phyloP scores from a whole-genome alignment of 345 rosid genomes.

The Adansonia digitata region DNA sequence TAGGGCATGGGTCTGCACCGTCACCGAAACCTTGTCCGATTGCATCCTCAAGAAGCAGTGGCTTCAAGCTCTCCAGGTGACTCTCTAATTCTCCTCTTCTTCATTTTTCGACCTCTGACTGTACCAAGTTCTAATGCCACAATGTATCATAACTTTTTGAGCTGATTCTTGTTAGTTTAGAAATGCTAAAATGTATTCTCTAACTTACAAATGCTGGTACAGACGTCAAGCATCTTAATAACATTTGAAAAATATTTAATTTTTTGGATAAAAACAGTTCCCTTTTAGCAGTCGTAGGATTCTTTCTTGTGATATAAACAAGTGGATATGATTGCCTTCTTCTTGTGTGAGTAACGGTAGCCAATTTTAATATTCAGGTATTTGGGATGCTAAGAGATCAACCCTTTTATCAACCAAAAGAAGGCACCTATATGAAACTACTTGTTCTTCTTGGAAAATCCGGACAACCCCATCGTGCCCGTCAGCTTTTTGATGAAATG shows the following conservation, averaged over 20 bases:
- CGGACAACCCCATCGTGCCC: conserved; percentile 62
- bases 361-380: conserved; percentile 36
- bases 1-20: conserved; percentile 76
- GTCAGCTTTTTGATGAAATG: conserved; percentile 72
- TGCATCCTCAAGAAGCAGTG: conserved; percentile 70
- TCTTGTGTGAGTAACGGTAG: not conserved
- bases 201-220: not conserved
- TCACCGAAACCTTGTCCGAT: conserved; percentile 75
- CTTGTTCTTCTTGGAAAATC: conserved; percentile 67
- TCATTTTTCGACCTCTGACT: not conserved
- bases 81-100: not conserved
- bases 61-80: conserved; percentile 76
- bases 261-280: not conserved
- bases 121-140: not conserved
- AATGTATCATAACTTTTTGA: not conserved
- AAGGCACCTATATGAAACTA: conserved; percentile 80
- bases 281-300: not conserved
- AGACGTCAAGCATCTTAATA: too few species aligned
- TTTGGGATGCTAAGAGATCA: conserved; percentile 67
- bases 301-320: not conserved
- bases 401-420: conserved; percentile 70
- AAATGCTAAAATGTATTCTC: not conserved
- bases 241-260: not conserved
- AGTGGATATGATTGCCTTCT: conserved; percentile 2
- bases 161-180: not conserved